Base-by-base conservation (phyloP, 2,329 filamentous ascomycete genomes). In the Hymenoscyphus albidus region DNA sequence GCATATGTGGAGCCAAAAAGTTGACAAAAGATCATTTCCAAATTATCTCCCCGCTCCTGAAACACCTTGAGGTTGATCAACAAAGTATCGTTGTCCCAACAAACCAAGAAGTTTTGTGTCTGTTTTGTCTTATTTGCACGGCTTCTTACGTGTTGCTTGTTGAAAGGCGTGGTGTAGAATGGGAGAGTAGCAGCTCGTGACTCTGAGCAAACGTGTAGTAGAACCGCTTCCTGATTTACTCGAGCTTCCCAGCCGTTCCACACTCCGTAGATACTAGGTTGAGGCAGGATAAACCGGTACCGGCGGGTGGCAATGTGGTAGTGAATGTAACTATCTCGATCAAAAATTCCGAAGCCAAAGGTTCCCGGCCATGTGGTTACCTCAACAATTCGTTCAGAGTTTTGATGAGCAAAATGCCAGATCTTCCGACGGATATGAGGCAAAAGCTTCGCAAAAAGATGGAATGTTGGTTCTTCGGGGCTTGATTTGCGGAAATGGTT, bases 41-140 rank as follows among this genome's bases (percentile, higher is more conserved):
- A 51, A 22, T 12, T 10, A 51, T 51, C 22, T 18, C n/a, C 44
- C 12, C 44, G n/a, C n/a, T 22, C 7, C 18, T 3, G 44, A 10
- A 51, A 51, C 22, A 51, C 44, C 22, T n/a, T 51, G 44, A 51
- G n/a, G 22, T 51, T 51, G 22, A 51, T 51, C 44, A 51, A 51
- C 12, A 51, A 22, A 22, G n/a, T 51, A 18, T 22, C 44, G n/a
- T 51, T 51, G 16, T 51, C 44, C 44, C 44, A 51, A 51, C 44
- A 51, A 22, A 22, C 9, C 7, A 51, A 7, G 22, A 51, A 9
- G 4, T 51, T 51, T 1, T 10, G 7, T n/a, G 44, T 51, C 1
- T 51, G 7, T 1, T 6, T 51, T 18, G n/a, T 51, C 44, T 51
- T 51, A 9, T n/a, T 22, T 51, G 44, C 6, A 22, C 6, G 22